Evolutionary conservation across 345 rosid species (phyloP), one percentile per base, ranked within the genome.

Genomic region (Rubroshorea leprosula): DNA sequence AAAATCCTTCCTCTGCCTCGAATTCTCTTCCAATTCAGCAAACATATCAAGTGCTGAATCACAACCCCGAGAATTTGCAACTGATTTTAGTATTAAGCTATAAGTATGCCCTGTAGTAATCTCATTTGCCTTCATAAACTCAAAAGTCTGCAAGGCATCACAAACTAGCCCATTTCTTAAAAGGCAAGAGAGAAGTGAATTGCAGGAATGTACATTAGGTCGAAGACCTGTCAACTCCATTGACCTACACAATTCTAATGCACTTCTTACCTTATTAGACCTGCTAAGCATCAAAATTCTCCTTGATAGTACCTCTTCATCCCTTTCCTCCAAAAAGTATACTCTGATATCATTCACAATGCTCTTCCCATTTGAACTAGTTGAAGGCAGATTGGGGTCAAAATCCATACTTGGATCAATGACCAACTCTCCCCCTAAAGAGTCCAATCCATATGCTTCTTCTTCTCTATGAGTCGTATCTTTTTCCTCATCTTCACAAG

Each of bases 271-370:
- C 80, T 82, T 83, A 72, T 86, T 75, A 44, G 80, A 80, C 75
- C 95, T 80, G 55, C 95, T 76, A 29, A 87, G 98, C 68, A 64
- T 67, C 72, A 87, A 54, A 61, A 87, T 64, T 67, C 94, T 82
- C 65, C 77, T 73, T 0, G 91, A 91, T 54, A 91, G 67, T 47
- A 70, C 76, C 47, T 76, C 78, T 63, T 74, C 85, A 49, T 80
- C 78, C 55, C 69, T 75, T 74, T 83, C 96, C 75, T 91, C 92
- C 43, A 91, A 70, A 69, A 74, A 76, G 52, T 79, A 77, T 18
- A 75, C 67, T 66, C 67, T 64, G 61, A 47, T 69, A 55, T 66
- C 69, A 53, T 23, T 3, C 55, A 10, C 49, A 26, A 17, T 8
- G 22, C 22, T 60, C 26, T 3, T 54, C 20, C 57, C 66, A 26